A percentile compares a stretch with the other conserved stretches of the same genome.
phyloP scores from a whole-genome alignment of 2,329 filamentous ascomycete species.

The Nigrospora oryzae region DNA sequence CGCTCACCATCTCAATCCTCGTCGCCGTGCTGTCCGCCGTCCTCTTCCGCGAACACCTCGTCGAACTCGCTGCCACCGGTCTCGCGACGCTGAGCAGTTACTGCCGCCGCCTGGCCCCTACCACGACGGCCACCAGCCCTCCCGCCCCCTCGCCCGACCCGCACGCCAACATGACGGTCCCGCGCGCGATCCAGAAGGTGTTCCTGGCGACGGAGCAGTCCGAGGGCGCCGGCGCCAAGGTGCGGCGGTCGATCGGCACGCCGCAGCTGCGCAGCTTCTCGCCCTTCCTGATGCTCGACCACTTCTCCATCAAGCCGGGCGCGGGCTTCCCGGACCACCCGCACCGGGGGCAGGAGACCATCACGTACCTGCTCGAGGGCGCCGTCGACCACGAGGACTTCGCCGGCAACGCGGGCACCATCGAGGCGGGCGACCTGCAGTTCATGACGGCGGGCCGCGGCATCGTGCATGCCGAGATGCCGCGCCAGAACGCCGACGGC shows the following conservation, averaged over 20 bases:
- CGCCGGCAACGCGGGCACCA: constrained; percentile 55
- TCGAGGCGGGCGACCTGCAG: constrained; percentile 81
- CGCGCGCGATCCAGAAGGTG: constrained; percentile 71
- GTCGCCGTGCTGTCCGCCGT: constrained; percentile 27
- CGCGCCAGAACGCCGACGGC: constrained; percentile 67
- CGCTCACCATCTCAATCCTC: constrained; percentile 26
- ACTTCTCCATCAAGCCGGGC: constrained; percentile 72
- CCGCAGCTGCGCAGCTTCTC: constrained; percentile 75
- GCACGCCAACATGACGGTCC: constrained; percentile 51
- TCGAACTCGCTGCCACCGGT: constrained; percentile 14
- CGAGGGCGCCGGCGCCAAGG: constrained; percentile 80
- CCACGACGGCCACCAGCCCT: constrained; percentile 1
- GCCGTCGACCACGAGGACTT: constrained; percentile 31
- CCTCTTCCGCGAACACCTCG: constrained; percentile 21
- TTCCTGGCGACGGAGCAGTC: constrained; percentile 80
- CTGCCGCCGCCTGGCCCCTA: constrained; percentile 5
- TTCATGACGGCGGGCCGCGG: constrained; percentile 95
- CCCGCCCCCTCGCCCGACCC: constrained; percentile 3
- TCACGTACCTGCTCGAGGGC: constrained; percentile 77
- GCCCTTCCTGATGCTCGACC: constrained; percentile 93
- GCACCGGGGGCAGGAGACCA: constrained; percentile 70
- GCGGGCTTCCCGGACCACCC: constrained; percentile 87
- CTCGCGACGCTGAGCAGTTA: constrained; percentile 10
- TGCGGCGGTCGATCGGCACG: constrained; percentile 82
- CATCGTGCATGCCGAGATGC: constrained; percentile 96